These are phyloP conservation scores for Fusarium clavum DNA, from an alignment of 2,329 filamentous ascomycete species.

Conservation along the genomic window DNA sequence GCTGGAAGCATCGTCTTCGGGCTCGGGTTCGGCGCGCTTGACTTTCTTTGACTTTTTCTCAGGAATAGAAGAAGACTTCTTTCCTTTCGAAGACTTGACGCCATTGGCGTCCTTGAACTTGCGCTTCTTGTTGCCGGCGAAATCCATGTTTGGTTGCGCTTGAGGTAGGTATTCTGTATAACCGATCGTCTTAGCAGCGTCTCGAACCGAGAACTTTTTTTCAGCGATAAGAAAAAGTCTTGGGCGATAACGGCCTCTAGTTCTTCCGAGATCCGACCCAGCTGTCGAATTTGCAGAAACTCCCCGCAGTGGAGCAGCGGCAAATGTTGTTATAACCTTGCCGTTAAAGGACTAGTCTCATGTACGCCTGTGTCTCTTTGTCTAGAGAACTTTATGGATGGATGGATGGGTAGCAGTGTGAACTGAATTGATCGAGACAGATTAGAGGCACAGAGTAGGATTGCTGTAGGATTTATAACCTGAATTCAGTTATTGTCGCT, in stretches of 20 bases:
- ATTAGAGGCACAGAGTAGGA: background rate
- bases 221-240: slow-evolving; percentile 44
- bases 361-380: background rate
- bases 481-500: background rate
- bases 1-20: slow-evolving; percentile 44
- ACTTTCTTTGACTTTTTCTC: slow-evolving; percentile 58
- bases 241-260: slow-evolving; percentile 35
- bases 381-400: background rate
- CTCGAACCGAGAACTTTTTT: slow-evolving; percentile 44
- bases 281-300: slow-evolving; percentile 3
- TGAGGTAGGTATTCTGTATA: slow-evolving; percentile 24
- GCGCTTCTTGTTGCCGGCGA: slow-evolving; percentile 58
- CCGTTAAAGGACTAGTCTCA: slow-evolving; percentile 30
- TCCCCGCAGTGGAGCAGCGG: slow-evolving; percentile 41
- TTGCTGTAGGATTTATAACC: background rate
- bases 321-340: slow-evolving; percentile 34
- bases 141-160: slow-evolving; percentile 49
- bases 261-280: slow-evolving; percentile 29
- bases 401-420: slow-evolving; percentile 4
- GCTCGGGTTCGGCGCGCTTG: slow-evolving; percentile 51
- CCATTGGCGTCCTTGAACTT: slow-evolving; percentile 54
- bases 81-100: slow-evolving; percentile 43
- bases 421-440: slow-evolving; percentile 15
- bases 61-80: slow-evolving; percentile 42
- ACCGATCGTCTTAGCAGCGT: slow-evolving; percentile 19